These are phyloP conservation scores for Fomes fomentarius DNA, from an alignment of 1,284 basidiomycete species.

Conservation along the genomic window DNA sequence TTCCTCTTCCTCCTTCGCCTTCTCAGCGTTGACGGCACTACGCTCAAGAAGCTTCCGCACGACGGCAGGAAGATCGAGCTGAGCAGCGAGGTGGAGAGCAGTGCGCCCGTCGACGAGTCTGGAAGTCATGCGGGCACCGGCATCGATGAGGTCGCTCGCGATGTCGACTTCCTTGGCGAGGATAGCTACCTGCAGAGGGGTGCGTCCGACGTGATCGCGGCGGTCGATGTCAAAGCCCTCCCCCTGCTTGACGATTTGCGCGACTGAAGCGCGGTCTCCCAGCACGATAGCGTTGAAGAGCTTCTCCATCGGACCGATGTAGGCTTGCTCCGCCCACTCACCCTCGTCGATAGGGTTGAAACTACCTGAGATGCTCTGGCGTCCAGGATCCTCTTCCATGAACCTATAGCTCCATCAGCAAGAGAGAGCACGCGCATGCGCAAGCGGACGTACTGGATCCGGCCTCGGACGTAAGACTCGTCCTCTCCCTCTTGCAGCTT, in stretches of 20 bases:
- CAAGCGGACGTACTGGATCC: conserved; percentile 54
- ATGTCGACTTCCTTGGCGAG: conserved; percentile 47
- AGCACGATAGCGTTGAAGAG: conserved; percentile 57
- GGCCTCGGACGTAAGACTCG: conserved; percentile 53
- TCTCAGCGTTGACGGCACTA: conserved; percentile 42
- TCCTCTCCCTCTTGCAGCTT: conserved; percentile 54
- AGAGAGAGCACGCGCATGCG: no score
- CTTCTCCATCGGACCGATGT: conserved; percentile 53
- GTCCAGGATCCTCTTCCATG: conserved; percentile 60
- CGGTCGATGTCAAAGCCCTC: conserved; percentile 49
- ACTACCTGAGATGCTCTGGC: conserved; percentile 61
- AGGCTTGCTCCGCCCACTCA: conserved; percentile 64
- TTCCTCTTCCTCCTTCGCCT: conserved; percentile 33
- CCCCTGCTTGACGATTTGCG: conserved; percentile 39
- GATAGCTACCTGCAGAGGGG: conserved; percentile 57
- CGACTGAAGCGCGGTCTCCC: conserved; percentile 42
- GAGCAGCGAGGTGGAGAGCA: conserved; percentile 58
- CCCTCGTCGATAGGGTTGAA: conserved; percentile 70
- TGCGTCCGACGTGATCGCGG: conserved; percentile 62
- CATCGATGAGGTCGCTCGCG: conserved; percentile 52
- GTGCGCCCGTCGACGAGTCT: conserved; percentile 57
- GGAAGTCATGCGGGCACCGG: conserved; percentile 55
- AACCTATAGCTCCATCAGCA: conserved; percentile 40
- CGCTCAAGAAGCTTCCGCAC: conserved; percentile 53
- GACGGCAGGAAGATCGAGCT: conserved; percentile 44